Evolutionary conservation across 495 filamentous ascomycete genomes (phyloP), one percentile per base, ranked within the genome.

Genomic region (Tuber calosporum): DNA sequence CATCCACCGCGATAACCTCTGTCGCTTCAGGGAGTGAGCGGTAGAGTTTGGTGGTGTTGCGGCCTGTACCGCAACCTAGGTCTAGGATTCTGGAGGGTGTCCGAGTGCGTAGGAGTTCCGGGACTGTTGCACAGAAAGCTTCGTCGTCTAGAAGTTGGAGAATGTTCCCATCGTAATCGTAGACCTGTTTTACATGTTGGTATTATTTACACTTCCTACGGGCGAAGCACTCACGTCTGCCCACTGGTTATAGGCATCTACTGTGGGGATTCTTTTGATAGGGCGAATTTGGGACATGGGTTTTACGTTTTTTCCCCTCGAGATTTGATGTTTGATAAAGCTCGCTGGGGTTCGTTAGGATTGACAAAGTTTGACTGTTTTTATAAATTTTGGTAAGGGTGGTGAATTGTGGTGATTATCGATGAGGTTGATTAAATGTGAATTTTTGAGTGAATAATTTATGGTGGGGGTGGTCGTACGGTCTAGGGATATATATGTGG

Each of bases 161-260:
- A 80, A 92, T 90, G 80, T 92, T 93, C 38, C 87, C 87, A 73
- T 93, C 90, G 58, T 85, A 88, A 79, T 93, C 90, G 82, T 93
- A 93, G 74, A 88, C 83, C 80, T 85, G 69, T 37, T 70, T 41
- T 53, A 37, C 71, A 66, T 67, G 38, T 73, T 53, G 67, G 42
- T 22, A 22, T 42, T 40, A 22, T 38, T 26, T 39, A 17, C 22
- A 37, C 69, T 69, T 17, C 45, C 38, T 20, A 62, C n/a, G 38
- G 67, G 42, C 5, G 66, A 66, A n/a, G 40, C 42, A 73, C 72
- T 39, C 78, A 82, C 81, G 37, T 79, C 79, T 42, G 84, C 83
- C 86, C 85, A 87, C 70, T 77, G 80, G 66, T 84, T 75, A 69
- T 87, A 87, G 30, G 84, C 83, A 41, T 82, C 82, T 22, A 75